Base-by-base conservation (phyloP, 2,329 filamentous ascomycete genomes). In the Shiraia bambusicola region DNA sequence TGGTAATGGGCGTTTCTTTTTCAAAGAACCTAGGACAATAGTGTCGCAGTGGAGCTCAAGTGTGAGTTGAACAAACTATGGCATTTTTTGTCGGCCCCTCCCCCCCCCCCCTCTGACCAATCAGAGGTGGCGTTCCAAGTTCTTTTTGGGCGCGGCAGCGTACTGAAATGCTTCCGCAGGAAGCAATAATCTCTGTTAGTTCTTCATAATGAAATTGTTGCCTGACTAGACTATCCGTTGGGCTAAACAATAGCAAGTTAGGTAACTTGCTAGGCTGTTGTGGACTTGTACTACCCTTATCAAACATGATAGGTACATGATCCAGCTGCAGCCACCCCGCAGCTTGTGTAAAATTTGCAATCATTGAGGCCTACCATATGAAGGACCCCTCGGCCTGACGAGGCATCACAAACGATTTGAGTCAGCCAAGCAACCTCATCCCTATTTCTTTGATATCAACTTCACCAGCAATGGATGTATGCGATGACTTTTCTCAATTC, bases 111-210 rank as follows among this genome's bases (percentile, higher is more conserved):
- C n/a, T n/a, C n/a, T n/a, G n/a, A n/a, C n/a, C n/a, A n/a, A n/a
- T n/a, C n/a, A n/a, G n/a, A n/a, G n/a, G n/a, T n/a, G n/a, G n/a
- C n/a, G n/a, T n/a, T n/a, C n/a, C n/a, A n/a, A n/a, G n/a, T n/a
- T n/a, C n/a, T n/a, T n/a, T n/a, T n/a, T n/a, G n/a, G n/a, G n/a
- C n/a, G n/a, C n/a, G n/a, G n/a, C n/a, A n/a, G n/a, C n/a, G n/a
- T n/a, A n/a, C n/a, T n/a, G n/a, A n/a, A n/a, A n/a, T n/a, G n/a
- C n/a, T n/a, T n/a, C n/a, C n/a, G 73, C 71, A 0, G 78, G 71
- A 7, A 86, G 72, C 10, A 63, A 22, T 22, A 22, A 22, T 22
- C 19, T 22, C 19, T 22, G 4, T 22, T 8, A 22, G 19, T 8
- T 22, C 19, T 22, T 22, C 8, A 22, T 4, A 22, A 22, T 8